phyloP scores from a whole-genome alignment of 192 early-diverging fungal species.

The Backusella tarrabulga region DNA sequence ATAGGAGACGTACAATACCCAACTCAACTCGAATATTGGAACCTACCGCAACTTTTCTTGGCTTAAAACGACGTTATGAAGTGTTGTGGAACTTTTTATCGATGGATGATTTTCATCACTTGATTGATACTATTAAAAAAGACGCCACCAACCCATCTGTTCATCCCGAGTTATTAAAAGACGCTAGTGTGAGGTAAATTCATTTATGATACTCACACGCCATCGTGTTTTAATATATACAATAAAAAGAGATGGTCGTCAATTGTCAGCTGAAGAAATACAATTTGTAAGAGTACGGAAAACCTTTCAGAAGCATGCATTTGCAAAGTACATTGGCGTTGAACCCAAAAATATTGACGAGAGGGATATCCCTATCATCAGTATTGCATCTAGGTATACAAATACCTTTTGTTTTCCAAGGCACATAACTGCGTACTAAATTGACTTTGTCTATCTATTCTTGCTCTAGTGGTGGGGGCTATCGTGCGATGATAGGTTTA shows the following conservation, averaged over 20 bases:
- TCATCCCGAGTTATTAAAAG: conserved; percentile 11
- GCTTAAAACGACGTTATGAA: conserved; percentile 16
- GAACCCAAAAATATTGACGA: conserved; percentile 55
- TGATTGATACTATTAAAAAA: conserved; percentile 11
- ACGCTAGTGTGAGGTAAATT: conserved; percentile 21
- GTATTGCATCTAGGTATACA: conserved; percentile 59
- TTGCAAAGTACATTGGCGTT: conserved; percentile 78
- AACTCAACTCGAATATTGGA: neutral
- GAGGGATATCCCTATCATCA: conserved; percentile 70
- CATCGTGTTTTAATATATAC: neutral
- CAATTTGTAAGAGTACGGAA: conserved; percentile 45
- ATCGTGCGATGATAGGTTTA: conserved; percentile 65
- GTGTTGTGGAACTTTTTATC: conserved; percentile 10
- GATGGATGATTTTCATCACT: conserved; percentile 23
- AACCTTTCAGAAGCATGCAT: conserved; percentile 51
- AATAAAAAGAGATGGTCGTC: conserved; percentile 33
- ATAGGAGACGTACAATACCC: neutral
- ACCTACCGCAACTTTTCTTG: neutral
- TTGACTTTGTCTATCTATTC: neutral
- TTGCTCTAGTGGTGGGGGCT: conserved; percentile 67
- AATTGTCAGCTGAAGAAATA: conserved; percentile 45
- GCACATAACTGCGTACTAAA: neutral
- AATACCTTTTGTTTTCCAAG: neutral
- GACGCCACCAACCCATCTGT: neutral
- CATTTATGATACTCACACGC: conserved; percentile 22